phyloP scores from a whole-genome alignment of 805 yeast genomes.

The Tetrapisispora iriomotensis region DNA sequence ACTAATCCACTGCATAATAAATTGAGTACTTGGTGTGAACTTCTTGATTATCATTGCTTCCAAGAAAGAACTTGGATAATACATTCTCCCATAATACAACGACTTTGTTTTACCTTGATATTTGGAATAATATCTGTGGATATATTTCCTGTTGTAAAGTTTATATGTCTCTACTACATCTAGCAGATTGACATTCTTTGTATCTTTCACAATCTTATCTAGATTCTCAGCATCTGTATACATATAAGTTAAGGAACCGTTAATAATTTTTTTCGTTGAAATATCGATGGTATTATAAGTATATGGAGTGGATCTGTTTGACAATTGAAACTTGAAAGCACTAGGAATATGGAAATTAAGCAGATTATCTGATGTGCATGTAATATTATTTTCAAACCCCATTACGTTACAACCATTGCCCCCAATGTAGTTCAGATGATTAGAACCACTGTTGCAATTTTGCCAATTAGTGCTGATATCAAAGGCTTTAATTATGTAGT shows the following conservation, averaged over 20 bases:
- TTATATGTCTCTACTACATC: constrained; percentile 63
- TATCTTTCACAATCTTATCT: constrained; percentile 36
- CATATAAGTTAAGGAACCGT: constrained; percentile 77
- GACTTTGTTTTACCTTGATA: constrained; percentile 27
- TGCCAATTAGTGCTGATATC: constrained; percentile 68
- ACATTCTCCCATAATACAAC: constrained; percentile 75
- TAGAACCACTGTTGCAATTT: constrained; percentile 41
- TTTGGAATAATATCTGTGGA: constrained; percentile 6
- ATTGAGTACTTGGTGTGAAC: constrained; percentile 48
- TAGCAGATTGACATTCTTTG: constrained; percentile 48
- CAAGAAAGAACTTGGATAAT: constrained; percentile 73
- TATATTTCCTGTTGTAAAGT: constrained; percentile 39
- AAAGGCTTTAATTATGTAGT: constrained; percentile 67
- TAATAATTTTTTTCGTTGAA: constrained; percentile 44
- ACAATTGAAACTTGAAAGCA: constrained; percentile 54
- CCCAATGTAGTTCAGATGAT: not conserved
- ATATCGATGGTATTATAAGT: constrained; percentile 68
- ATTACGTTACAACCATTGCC: not conserved
- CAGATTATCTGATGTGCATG: constrained; percentile 56
- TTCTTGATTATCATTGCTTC: constrained; percentile 80
- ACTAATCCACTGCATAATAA: constrained; percentile 67
- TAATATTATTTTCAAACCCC: constrained; percentile 45
- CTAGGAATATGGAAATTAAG: constrained; percentile 66
- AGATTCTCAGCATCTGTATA: constrained; percentile 54
- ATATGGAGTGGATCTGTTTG: constrained; percentile 58